These are phyloP conservation scores for Leptomonas pyrrhocoris DNA, from an alignment of 208 protist genomes.

Conservation along the genomic window DNA sequence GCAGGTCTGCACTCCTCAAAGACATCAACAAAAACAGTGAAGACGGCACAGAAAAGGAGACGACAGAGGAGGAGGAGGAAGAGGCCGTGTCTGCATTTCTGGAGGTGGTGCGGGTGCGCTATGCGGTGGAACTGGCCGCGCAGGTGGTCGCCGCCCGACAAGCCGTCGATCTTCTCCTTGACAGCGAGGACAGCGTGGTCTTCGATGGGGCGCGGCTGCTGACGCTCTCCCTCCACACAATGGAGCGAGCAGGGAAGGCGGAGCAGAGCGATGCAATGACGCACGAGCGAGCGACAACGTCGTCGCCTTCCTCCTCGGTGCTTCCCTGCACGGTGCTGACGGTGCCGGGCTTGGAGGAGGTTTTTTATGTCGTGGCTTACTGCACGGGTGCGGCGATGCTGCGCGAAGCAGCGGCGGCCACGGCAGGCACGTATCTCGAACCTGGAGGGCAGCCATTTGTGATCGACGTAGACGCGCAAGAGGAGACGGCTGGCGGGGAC, in stretches of 20 bases:
- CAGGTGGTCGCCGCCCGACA: slow-evolving; percentile 49
- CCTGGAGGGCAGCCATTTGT: not conserved
- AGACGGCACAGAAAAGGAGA: not conserved
- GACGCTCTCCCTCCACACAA: slow-evolving; percentile 2
- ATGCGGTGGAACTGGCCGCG: slow-evolving; percentile 63
- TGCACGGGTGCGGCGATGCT: slow-evolving; percentile 56
- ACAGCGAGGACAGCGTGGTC: slow-evolving; percentile 57
- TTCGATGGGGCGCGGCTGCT: slow-evolving; percentile 39
- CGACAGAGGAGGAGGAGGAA: slow-evolving; percentile 27
- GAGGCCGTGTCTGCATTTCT: slow-evolving; percentile 41
- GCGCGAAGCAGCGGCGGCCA: slow-evolving; percentile 26
- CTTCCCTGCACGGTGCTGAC: slow-evolving; percentile 43
- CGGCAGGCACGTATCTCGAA: not conserved
- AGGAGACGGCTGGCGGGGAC: slow-evolving; percentile 9
- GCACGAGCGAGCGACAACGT: not conserved
- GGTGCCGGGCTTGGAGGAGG: slow-evolving; percentile 50
- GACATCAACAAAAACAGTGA: not conserved
- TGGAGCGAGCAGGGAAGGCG: no score
- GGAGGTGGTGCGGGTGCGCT: slow-evolving; percentile 60
- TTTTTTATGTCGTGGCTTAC: slow-evolving; percentile 77
- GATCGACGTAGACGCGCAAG: slow-evolving; percentile 28
- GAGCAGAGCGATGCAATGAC: not conserved
- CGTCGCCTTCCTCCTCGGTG: slow-evolving; percentile 9
- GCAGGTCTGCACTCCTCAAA: not conserved
- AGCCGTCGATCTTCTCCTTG: slow-evolving; percentile 48